Evolutionary conservation across 768 basidiomycete genomes (phyloP).

Genomic region (Phlegmacium glaucopus): DNA sequence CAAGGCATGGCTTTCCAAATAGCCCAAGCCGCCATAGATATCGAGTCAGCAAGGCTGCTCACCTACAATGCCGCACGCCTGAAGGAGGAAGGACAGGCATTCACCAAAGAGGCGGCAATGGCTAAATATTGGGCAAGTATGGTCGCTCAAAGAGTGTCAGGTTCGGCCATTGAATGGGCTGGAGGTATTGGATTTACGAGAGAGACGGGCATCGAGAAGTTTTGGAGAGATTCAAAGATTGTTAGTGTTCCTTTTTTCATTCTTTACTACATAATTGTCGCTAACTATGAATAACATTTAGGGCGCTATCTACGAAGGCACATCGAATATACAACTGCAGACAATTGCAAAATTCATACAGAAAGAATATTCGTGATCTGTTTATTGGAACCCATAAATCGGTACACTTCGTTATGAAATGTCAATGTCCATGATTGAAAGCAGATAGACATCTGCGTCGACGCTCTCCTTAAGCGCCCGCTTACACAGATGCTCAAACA

Average conservation of each 20-base stretch:
- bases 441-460: too few species aligned
- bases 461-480: too few species aligned
- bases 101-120: conserved; percentile 96
- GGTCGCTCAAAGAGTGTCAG: conserved; percentile 85
- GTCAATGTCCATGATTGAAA: too few species aligned
- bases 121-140: conserved; percentile 92
- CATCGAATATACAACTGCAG: conserved; percentile 96
- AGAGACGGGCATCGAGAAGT: conserved; percentile 96
- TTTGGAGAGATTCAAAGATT: conserved; percentile 95
- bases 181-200: conserved; percentile 92
- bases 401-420: too few species aligned
- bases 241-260: conserved; percentile 43
- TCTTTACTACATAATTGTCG: not conserved
- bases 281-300: conserved; percentile 21
- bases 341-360: conserved; percentile 93
- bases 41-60: conserved; percentile 85
- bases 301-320: conserved; percentile 93
- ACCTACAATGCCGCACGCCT: conserved; percentile 96
- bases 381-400: not conserved
- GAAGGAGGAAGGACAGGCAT: conserved; percentile 85
- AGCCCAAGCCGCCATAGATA: conserved; percentile 83
- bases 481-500: too few species aligned
- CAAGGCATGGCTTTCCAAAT: conserved; percentile 97
- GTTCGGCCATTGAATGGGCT: conserved; percentile 93
- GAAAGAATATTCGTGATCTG: conserved; percentile 69